A percentile compares a stretch with the other conserved stretches of the same genome.
These are phyloP conservation scores for Colletotrichum costaricense DNA, from an alignment of 2,329 filamentous ascomycete genomes.

Conservation along the genomic window DNA sequence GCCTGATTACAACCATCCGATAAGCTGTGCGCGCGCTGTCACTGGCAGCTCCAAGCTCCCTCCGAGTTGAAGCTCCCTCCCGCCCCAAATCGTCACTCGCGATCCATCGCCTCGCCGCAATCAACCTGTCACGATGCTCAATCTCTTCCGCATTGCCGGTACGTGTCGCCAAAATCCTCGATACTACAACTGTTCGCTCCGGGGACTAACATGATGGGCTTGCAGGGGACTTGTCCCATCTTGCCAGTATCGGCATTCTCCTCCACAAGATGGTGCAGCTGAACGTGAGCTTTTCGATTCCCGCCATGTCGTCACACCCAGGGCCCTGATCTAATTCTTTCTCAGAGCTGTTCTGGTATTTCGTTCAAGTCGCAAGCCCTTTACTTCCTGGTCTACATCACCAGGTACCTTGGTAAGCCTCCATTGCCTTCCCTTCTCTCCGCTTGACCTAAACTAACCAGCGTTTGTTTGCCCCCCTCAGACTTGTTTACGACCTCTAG, in stretches of 20 bases:
- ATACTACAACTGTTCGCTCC: not conserved
- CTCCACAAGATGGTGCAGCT: conserved; percentile 96
- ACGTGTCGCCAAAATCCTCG: conserved; percentile 39
- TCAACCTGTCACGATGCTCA: conserved; percentile 59
- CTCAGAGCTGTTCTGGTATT: conserved; percentile 94
- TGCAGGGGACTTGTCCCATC: conserved; percentile 92
- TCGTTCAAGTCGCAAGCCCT: conserved; percentile 99
- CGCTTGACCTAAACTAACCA: conserved; percentile 11
- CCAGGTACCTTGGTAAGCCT: conserved; percentile 83
- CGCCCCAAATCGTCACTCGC: not conserved
- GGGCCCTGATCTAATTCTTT: conserved; percentile 27
- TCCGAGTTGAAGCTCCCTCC: conserved; percentile 13
- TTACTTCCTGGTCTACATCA: conserved; percentile 93
- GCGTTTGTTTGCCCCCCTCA: conserved; percentile 45
- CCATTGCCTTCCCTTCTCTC: not conserved
- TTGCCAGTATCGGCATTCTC: conserved; percentile 92
- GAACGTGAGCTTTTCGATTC: conserved; percentile 70
- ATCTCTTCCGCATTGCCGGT: conserved; percentile 70
- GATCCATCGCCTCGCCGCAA: conserved; percentile 16
- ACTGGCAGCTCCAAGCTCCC: conserved; percentile 31
- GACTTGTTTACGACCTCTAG: conserved; percentile 89
- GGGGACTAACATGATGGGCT: conserved; percentile 38
- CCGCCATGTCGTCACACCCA: conserved; percentile 10
- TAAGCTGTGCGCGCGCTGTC: conserved; percentile 14
- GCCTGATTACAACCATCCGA: conserved; percentile 5